A percentile compares a stretch with the other conserved stretches of the same genome.
Conservation (phyloP, 371 early-diverging fungal genomes). For the Gilbertella persicaria region DNA sequence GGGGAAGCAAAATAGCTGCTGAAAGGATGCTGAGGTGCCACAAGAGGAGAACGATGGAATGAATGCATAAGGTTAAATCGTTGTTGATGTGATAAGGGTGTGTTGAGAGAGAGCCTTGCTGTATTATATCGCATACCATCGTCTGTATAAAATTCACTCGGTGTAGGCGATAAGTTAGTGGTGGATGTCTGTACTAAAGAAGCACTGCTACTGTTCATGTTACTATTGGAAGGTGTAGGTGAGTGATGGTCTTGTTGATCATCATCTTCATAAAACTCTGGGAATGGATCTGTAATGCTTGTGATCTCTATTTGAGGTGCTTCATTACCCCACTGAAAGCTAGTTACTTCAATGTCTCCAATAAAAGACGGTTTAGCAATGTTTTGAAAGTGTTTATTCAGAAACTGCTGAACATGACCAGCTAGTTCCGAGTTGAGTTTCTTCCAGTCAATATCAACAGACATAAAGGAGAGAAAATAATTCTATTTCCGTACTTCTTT, state of each 20-base stretch:
- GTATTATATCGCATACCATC: not conserved
- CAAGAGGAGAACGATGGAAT: constrained; percentile 53
- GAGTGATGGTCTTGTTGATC: constrained; percentile 30
- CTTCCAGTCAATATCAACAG: constrained; percentile 85
- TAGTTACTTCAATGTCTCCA: constrained; percentile 79
- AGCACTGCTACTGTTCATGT: not conserved
- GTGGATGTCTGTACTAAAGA: not conserved
- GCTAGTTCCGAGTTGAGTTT: constrained; percentile 79
- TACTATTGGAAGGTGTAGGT: not conserved
- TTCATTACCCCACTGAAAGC: constrained; percentile 83
- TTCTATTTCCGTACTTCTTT: not conserved
- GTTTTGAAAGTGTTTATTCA: constrained; percentile 79
- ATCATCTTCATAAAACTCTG: constrained; percentile 83
- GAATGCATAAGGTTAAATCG: constrained; percentile 45
- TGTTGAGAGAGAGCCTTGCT: constrained; percentile 15
- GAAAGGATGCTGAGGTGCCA: constrained; percentile 55
- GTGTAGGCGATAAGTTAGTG: constrained; percentile 2
- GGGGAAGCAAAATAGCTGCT: constrained; percentile 16
- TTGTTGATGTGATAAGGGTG: constrained; percentile 36
- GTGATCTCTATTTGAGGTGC: constrained; percentile 82
- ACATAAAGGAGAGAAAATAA: constrained; percentile 58
- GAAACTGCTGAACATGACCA: constrained; percentile 69
- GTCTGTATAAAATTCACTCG: constrained; percentile 10
- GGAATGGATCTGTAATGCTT: constrained; percentile 84
- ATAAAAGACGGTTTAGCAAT: constrained; percentile 79